Conservation (phyloP, 495 filamentous ascomycete genomes). For the Zalerion maritima region DNA sequence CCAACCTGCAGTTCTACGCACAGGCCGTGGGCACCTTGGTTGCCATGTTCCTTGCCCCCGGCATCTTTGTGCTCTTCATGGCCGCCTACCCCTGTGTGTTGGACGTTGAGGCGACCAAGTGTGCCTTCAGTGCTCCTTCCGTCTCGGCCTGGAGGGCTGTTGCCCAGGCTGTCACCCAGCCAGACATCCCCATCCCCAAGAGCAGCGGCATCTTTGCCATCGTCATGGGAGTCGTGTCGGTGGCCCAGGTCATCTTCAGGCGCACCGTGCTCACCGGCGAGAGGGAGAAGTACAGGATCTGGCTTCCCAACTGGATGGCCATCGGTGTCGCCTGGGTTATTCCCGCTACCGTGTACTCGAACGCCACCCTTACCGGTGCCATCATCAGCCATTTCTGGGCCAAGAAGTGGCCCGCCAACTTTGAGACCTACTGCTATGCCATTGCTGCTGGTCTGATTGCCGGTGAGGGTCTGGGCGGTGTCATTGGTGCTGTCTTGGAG, state of each 20-base stretch:
- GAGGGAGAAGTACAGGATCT: conserved; percentile 41
- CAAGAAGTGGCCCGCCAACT: conserved; percentile 38
- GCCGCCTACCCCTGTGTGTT: conserved; percentile 53
- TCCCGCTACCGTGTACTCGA: conserved; percentile 38
- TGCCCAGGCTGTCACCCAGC: conserved; percentile 47
- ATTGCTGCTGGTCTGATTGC: conserved; percentile 54
- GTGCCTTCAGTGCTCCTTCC: conserved; percentile 44
- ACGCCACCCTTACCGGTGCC: conserved; percentile 44
- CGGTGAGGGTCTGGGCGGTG: conserved; percentile 51
- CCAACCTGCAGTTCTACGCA: conserved; percentile 48
- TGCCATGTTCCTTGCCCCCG: conserved; percentile 46
- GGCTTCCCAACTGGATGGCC: conserved; percentile 53
- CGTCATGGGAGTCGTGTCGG: conserved; percentile 35
- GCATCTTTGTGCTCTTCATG: conserved; percentile 49
- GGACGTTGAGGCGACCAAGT: conserved; percentile 23
- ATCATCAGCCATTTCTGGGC: conserved; percentile 41
- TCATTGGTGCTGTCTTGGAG: conserved; percentile 42
- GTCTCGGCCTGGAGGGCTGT: conserved; percentile 52
- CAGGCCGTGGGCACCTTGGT: conserved; percentile 46
- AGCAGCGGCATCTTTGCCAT: conserved; percentile 42
- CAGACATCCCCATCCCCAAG: conserved; percentile 39
- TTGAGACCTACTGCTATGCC: conserved; percentile 49
- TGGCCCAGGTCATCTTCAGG: conserved; percentile 37
- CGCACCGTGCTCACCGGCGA: conserved; percentile 41
- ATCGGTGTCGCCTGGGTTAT: conserved; percentile 50